Conservation (phyloP, 257 asterid genomes). For the Salvia splendens region DNA sequence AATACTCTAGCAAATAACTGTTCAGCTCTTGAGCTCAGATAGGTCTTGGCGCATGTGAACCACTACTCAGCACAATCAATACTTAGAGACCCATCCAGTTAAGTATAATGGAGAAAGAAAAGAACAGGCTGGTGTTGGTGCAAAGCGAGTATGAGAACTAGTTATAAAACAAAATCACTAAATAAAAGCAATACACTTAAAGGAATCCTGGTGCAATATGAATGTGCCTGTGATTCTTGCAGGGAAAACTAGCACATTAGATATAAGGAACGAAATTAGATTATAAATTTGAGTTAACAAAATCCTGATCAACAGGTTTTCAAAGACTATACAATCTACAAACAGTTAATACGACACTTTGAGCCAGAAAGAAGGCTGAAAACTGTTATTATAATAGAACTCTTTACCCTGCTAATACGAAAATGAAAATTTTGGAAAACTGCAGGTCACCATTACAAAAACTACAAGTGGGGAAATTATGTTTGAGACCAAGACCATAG, state of each 20-base stretch:
- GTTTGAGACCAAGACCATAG: slow-evolving; percentile 14
- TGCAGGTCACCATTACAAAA: neutral
- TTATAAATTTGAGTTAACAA: slow-evolving; percentile 11
- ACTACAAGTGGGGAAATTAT: neutral
- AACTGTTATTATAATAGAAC: too few species aligned
- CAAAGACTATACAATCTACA: slow-evolving; percentile 17
- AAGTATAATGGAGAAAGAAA: slow-evolving; percentile 1
- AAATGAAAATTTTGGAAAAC: neutral
- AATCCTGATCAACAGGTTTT: slow-evolving; percentile 21
- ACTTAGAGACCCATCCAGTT: neutral
- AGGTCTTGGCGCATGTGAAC: slow-evolving; percentile 17
- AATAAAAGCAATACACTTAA: neutral
- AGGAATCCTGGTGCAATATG: slow-evolving; percentile 2
- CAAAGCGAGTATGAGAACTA: neutral
- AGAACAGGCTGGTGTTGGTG: neutral
- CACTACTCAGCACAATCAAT: slow-evolving; percentile 12
- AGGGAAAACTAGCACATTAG: slow-evolving; percentile 18
- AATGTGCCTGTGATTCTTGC: slow-evolving; percentile 12
- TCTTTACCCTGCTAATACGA: too few species aligned
- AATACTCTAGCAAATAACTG: slow-evolving; percentile 5
- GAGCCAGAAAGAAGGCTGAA: neutral
- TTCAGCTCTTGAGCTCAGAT: slow-evolving; percentile 26
- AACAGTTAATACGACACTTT: slow-evolving; percentile 14
- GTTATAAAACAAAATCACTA: neutral
- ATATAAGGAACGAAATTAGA: slow-evolving; percentile 11